phyloP scores from a whole-genome alignment of 2,329 filamentous ascomycete species.

The Metarhizium humberi region DNA sequence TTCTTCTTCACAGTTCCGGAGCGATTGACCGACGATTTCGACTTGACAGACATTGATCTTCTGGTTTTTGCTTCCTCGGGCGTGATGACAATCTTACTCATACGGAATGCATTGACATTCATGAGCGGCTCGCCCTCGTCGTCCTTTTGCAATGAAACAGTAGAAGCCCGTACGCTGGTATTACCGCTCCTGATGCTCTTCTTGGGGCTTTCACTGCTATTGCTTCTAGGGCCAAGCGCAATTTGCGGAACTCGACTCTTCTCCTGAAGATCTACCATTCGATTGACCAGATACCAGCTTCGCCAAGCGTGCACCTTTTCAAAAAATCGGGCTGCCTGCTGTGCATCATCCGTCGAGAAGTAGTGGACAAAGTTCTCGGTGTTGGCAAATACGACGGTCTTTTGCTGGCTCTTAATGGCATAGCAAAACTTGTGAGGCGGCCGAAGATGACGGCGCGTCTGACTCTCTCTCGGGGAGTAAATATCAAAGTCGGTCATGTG shows the following conservation, averaged over 20 bases:
- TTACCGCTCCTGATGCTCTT: slow-evolving; percentile 1
- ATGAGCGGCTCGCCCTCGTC: slow-evolving; percentile 9
- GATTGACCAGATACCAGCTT: slow-evolving; percentile 82
- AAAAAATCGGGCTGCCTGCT: slow-evolving; percentile 60
- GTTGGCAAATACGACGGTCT: slow-evolving; percentile 71
- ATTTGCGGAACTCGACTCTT: slow-evolving; percentile 16
- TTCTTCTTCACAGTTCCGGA: neutral
- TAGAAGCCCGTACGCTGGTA: neutral
- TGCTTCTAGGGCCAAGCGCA: slow-evolving; percentile 1
- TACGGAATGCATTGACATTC: slow-evolving; percentile 10
- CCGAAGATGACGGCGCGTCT: slow-evolving; percentile 61
- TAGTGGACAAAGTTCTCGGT: slow-evolving; percentile 87
- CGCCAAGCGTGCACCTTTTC: slow-evolving; percentile 70
- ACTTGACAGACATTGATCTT: neutral
- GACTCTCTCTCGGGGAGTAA: slow-evolving; percentile 64
- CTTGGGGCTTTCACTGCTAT: neutral
- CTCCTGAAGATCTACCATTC: slow-evolving; percentile 43
- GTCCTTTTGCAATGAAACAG: neutral
- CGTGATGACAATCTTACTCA: slow-evolving; percentile 4
- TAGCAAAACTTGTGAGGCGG: slow-evolving; percentile 81
- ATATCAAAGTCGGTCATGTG: slow-evolving; percentile 91
- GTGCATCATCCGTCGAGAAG: slow-evolving; percentile 70
- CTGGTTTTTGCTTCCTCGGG: neutral
- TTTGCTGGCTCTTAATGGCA: slow-evolving; percentile 87
- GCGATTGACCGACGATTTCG: neutral